A percentile compares a stretch with the other conserved stretches of the same genome.
Evolutionary conservation across 306 rosid species (phyloP).

Genomic region (Rosa persica): DNA sequence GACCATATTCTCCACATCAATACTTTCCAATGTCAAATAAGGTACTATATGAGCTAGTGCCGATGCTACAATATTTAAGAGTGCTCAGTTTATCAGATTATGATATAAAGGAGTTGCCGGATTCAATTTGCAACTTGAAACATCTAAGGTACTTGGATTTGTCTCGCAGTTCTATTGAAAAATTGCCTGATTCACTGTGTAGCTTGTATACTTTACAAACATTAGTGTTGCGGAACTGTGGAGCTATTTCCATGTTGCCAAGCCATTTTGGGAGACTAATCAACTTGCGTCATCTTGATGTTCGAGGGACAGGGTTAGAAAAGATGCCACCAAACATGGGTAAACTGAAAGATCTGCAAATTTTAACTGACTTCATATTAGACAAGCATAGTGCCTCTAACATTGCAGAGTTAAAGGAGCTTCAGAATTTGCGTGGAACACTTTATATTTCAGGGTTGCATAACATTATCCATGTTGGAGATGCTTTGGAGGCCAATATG

Average conservation of each 20-base stretch:
- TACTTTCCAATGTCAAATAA: not conserved
- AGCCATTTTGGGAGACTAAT: slow-evolving; percentile 15
- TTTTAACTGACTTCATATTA: slow-evolving; percentile 5
- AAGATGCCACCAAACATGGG: slow-evolving; percentile 23
- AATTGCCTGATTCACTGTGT: slow-evolving; percentile 11
- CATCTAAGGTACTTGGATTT: slow-evolving; percentile 8
- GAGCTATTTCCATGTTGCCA: slow-evolving; percentile 10
- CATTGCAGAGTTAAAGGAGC: slow-evolving; percentile 24
- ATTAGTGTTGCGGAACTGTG: slow-evolving; percentile 19
- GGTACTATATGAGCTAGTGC: not conserved
- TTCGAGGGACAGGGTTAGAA: slow-evolving; percentile 6
- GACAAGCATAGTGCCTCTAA: not conserved
- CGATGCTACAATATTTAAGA: slow-evolving; percentile 9
- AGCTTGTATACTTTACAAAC: slow-evolving; percentile 27
- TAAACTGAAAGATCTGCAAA: slow-evolving; percentile 15
- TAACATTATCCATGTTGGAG: slow-evolving; percentile 3
- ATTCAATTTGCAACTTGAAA: slow-evolving; percentile 11
- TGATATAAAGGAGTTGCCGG: not conserved
- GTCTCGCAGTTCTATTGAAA: slow-evolving; percentile 10
- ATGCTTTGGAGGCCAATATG: slow-evolving; percentile 21
- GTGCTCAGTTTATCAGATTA: not conserved
- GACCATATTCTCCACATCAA: not conserved
- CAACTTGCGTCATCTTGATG: slow-evolving; percentile 23
- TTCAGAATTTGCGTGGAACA: not conserved
- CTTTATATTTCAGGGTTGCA: slow-evolving; percentile 21